A percentile compares a stretch with the other conserved stretches of the same genome.
Conservation (phyloP, 106 monocot genomes). For the Narthecium ossifragum region DNA sequence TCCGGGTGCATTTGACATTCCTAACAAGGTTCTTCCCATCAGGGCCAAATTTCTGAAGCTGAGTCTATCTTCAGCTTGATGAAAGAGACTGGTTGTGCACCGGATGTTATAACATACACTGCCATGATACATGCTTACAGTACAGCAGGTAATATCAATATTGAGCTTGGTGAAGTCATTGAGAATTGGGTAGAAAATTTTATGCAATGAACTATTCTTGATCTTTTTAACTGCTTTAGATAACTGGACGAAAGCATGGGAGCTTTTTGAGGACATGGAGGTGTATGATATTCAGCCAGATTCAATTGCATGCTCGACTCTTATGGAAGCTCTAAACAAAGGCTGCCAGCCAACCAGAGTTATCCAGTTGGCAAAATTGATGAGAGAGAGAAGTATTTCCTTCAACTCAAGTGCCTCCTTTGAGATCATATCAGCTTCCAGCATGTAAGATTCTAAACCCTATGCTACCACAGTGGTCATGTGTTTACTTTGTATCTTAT, state of each 20-base stretch:
- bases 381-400: conserved; percentile 55
- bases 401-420: conserved; percentile 55
- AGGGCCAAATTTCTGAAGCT: conserved; percentile 75
- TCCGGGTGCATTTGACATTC: not conserved
- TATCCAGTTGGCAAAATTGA: conserved; percentile 65
- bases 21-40: conserved; percentile 15
- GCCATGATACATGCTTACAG: conserved; percentile 81
- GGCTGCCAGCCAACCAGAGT: conserved; percentile 56
- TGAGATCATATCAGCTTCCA: conserved; percentile 76
- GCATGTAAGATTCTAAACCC: conserved; percentile 87
- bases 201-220: conserved; percentile 2
- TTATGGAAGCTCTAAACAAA: conserved; percentile 72
- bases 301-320: conserved; percentile 68
- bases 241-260: conserved; percentile 73
- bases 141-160: conserved; percentile 40
- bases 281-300: conserved; percentile 56
- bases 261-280: conserved; percentile 80
- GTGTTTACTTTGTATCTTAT: too few species aligned
- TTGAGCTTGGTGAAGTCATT: not conserved
- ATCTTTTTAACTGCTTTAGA: conserved; percentile 24
- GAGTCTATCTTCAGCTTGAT: conserved; percentile 67
- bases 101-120: conserved; percentile 86
- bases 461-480: too few species aligned
- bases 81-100: conserved; percentile 45
- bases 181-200: not conserved